A percentile compares a stretch with the other conserved stretches of the same genome.
These are phyloP conservation scores for Mortierella sp. DNA, from an alignment of 371 early-diverging fungal species.

Conservation along the genomic window DNA sequence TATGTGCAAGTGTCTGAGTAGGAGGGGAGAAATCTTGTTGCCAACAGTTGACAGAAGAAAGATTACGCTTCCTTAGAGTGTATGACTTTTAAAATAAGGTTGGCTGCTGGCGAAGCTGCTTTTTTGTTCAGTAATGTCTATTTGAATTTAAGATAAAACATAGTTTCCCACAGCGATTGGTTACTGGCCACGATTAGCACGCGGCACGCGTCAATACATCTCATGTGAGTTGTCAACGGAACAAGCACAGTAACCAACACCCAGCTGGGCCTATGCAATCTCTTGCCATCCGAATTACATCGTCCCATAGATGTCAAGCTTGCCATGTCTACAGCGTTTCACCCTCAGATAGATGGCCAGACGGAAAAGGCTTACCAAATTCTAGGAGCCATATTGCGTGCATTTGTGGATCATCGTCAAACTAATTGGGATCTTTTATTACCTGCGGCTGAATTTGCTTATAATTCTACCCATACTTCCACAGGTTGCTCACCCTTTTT, in stretches of 20 bases:
- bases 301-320: slow-evolving; percentile 54
- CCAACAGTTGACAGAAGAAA: no score
- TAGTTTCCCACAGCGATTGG: slow-evolving; percentile 52
- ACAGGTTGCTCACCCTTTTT: slow-evolving; percentile 34
- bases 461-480: no score
- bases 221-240: slow-evolving; percentile 55
- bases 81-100: no score
- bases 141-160: no score
- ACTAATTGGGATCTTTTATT: slow-evolving; percentile 2
- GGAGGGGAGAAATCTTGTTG: no score
- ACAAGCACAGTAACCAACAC: slow-evolving; percentile 39
- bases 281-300: slow-evolving; percentile 25
- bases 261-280: slow-evolving; percentile 59
- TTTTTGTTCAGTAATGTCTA: no score
- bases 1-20: no score
- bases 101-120: no score
- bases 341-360: slow-evolving; percentile 70
- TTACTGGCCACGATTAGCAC: slow-evolving; percentile 61
- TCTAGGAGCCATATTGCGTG: slow-evolving; percentile 64
- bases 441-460: neutral
- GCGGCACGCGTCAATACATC: slow-evolving; percentile 57
- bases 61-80: no score
- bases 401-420: slow-evolving; percentile 3
- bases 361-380: slow-evolving; percentile 64
- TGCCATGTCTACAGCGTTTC: neutral